These are phyloP conservation scores for Fennellomyces sp. DNA, from an alignment of 371 early-diverging fungal genomes.

Conservation along the genomic window DNA sequence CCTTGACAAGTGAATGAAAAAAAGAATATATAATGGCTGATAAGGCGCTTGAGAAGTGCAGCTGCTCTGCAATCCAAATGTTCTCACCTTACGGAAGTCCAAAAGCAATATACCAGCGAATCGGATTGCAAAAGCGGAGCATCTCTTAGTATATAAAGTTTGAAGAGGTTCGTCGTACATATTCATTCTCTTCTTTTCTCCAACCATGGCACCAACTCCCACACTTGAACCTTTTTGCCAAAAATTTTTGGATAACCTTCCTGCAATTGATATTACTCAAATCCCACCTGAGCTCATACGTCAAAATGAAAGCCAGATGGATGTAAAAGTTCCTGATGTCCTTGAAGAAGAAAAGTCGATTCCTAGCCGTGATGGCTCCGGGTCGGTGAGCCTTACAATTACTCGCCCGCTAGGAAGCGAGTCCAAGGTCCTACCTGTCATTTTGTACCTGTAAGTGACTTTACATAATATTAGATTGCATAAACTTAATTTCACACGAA, in stretches of 20 bases:
- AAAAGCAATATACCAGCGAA: neutral
- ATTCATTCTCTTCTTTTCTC: neutral
- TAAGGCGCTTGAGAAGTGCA: too few relatives aligned
- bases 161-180: too few relatives aligned
- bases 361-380: neutral
- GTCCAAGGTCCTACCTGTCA: slow-evolving; percentile 12
- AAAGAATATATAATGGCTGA: too few relatives aligned
- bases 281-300: neutral
- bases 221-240: slow-evolving; percentile 6
- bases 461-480: too few relatives aligned
- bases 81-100: slow-evolving; percentile 1
- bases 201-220: neutral
- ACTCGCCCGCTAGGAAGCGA: slow-evolving; percentile 20
- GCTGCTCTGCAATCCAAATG: too few relatives aligned
- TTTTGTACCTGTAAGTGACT: slow-evolving; percentile 19
- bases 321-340: neutral
- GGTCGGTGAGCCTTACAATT: slow-evolving; percentile 5
- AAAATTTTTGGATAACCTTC: slow-evolving; percentile 2
- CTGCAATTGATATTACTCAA: slow-evolving; percentile 1
- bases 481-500: neutral
- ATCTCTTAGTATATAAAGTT: too few relatives aligned
- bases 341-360: slow-evolving; percentile 8
- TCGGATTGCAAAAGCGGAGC: too few relatives aligned
- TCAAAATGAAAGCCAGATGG: neutral
- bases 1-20: too few relatives aligned